A percentile compares a stretch with the other conserved stretches of the same genome.
Conservation (phyloP, 257 asterid species). For the Anisodus acutangulus region DNA sequence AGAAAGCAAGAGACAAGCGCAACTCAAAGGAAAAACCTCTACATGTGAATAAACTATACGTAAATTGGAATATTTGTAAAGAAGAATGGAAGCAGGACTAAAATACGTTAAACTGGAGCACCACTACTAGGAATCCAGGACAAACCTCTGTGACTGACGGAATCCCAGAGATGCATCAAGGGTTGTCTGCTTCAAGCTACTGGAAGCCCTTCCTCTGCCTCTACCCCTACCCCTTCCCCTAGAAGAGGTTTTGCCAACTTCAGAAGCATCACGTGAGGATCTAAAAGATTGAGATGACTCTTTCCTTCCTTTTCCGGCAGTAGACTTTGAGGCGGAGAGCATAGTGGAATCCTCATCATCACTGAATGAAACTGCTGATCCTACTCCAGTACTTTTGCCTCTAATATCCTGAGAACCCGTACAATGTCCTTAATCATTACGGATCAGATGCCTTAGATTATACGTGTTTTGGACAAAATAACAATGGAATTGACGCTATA, state of each 20-base stretch:
- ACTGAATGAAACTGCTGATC: slow-evolving; percentile 70
- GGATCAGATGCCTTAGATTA: slow-evolving; percentile 26
- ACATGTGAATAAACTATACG: neutral
- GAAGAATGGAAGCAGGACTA: neutral
- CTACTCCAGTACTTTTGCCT: slow-evolving; percentile 52
- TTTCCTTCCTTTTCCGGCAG: slow-evolving; percentile 60
- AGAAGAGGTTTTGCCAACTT: slow-evolving; percentile 64
- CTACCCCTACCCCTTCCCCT: slow-evolving; percentile 90
- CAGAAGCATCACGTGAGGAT: slow-evolving; percentile 62
- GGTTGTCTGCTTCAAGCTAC: slow-evolving; percentile 83
- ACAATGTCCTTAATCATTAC: neutral
- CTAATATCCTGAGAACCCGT: slow-evolving; percentile 48
- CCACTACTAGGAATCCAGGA: neutral
- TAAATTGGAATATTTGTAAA: slow-evolving; percentile 1
- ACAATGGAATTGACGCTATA: slow-evolving; percentile 13
- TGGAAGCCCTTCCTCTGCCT: slow-evolving; percentile 80
- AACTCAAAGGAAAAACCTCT: neutral
- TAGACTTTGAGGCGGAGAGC: slow-evolving; percentile 59
- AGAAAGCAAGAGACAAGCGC: slow-evolving; percentile 19
- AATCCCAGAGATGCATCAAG: slow-evolving; percentile 77
- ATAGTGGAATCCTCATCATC: slow-evolving; percentile 78
- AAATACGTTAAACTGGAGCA: neutral
- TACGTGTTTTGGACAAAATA: slow-evolving; percentile 28
- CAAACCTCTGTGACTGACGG: slow-evolving; percentile 83
- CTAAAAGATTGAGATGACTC: slow-evolving; percentile 63